A percentile compares a stretch with the other conserved stretches of the same genome.
phyloP scores from a whole-genome alignment of 331 rosid species.

The Stylosanthes scabra region DNA sequence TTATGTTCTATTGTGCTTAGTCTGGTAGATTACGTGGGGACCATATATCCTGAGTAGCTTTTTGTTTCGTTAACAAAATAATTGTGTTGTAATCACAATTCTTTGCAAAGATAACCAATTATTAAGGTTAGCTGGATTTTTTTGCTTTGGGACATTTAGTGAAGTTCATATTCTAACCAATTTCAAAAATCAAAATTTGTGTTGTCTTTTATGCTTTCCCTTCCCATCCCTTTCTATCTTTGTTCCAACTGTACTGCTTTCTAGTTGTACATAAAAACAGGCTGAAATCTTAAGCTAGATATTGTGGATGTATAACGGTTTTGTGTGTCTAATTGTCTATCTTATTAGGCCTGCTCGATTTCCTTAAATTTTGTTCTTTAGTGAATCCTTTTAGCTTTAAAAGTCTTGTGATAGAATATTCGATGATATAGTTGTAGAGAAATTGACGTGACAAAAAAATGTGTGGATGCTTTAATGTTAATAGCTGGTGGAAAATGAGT shows the following conservation, averaged over 20 bases:
- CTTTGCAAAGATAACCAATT: conserved; percentile 25
- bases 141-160: conserved; percentile 17
- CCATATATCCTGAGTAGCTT: conserved; percentile 6
- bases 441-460: background rate
- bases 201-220: conserved; percentile 2
- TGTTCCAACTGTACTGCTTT: conserved; percentile 5
- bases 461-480: conserved; percentile 6
- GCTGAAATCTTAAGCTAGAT: conserved; percentile 20
- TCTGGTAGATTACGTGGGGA: conserved; percentile 33
- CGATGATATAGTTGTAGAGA: conserved; percentile 11
- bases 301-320: conserved; percentile 1
- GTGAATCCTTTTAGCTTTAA: conserved; percentile 9
- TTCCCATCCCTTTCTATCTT: background rate
- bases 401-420: conserved; percentile 17
- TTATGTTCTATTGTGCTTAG: background rate
- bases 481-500: background rate
- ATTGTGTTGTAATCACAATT: background rate
- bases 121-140: conserved; percentile 32
- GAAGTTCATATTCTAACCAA: background rate
- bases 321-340: background rate
- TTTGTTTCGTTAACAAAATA: conserved; percentile 20
- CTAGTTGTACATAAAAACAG: conserved; percentile 7
- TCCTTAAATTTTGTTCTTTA: conserved; percentile 11
- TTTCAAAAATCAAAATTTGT: conserved; percentile 16
- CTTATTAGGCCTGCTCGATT: background rate